Evolutionary conservation across 1,139 yeast species (phyloP).

Genomic region (Geotrichum europaeum): DNA sequence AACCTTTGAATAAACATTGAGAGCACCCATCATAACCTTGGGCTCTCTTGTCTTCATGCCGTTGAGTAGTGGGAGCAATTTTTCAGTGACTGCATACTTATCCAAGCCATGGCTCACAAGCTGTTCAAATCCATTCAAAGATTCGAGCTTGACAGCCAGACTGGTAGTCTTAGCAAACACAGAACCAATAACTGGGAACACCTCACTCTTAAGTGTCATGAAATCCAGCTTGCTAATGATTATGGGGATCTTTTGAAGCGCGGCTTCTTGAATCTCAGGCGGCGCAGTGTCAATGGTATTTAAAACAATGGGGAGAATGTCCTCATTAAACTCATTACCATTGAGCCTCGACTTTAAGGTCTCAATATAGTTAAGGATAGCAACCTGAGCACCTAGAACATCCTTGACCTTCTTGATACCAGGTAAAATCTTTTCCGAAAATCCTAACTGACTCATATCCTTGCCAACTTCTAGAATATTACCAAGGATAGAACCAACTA

Average conservation of each 20-base stretch:
- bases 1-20: conserved; percentile 46
- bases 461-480: conserved; percentile 58
- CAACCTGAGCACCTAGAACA: conserved; percentile 46
- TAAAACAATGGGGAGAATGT: conserved; percentile 35
- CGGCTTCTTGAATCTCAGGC: conserved; percentile 50
- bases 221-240: conserved; percentile 55
- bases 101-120: conserved; percentile 64
- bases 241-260: conserved; percentile 44
- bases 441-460: conserved; percentile 66
- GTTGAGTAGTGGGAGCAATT: conserved; percentile 66
- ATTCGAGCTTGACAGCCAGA: conserved; percentile 64
- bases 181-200: conserved; percentile 65
- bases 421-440: conserved; percentile 64
- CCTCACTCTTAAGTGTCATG: conserved; percentile 62
- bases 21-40: conserved; percentile 52
- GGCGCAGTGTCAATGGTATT: conserved; percentile 32
- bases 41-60: conserved; percentile 74
- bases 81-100: conserved; percentile 65
- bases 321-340: conserved; percentile 36
- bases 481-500: conserved; percentile 51
- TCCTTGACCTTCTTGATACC: conserved; percentile 41
- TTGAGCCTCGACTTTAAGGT: conserved; percentile 50
- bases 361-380: conserved; percentile 52
- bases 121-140: conserved; percentile 58
- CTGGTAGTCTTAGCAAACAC: conserved; percentile 81